Conservation (phyloP, 2,329 filamentous ascomycete species). For the Trichoderma simmonsii region DNA sequence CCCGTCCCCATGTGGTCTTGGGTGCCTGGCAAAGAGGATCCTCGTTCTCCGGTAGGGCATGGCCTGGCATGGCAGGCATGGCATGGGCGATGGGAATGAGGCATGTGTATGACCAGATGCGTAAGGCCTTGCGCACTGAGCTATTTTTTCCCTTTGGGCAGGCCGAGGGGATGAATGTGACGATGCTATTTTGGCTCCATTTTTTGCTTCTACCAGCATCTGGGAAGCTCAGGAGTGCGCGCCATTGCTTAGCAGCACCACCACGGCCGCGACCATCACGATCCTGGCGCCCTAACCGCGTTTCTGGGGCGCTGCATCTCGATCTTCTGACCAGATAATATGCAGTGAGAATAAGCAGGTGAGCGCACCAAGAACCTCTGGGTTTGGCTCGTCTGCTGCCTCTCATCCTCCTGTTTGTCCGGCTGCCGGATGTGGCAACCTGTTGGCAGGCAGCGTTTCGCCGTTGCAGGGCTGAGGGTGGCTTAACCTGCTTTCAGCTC, state of each 20-base stretch:
- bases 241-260: slow-evolving; percentile 5
- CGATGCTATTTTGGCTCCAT: slow-evolving; percentile 13
- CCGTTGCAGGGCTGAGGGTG: slow-evolving; percentile 9
- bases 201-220: not conserved
- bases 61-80: not conserved
- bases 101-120: not conserved
- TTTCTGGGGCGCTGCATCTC: slow-evolving; percentile 15
- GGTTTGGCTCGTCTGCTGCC: not conserved
- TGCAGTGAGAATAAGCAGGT: slow-evolving; percentile 11
- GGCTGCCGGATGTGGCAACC: slow-evolving; percentile 9
- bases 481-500: slow-evolving; percentile 12
- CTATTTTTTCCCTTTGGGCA: slow-evolving; percentile 13
- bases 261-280: not conserved
- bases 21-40: slow-evolving; percentile 8
- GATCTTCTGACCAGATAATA: slow-evolving; percentile 17
- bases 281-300: slow-evolving; percentile 14
- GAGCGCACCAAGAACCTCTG: slow-evolving; percentile 2
- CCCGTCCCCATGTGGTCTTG: not conserved
- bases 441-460: not conserved
- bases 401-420: slow-evolving; percentile 5
- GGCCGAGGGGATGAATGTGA: slow-evolving; percentile 9
- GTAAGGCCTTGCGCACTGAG: slow-evolving; percentile 7
- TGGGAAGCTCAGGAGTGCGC: not conserved
- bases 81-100: not conserved
- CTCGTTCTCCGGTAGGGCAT: not conserved